Conservation (phyloP, 2,329 filamentous ascomycete species). For the Fusarium buxicola region DNA sequence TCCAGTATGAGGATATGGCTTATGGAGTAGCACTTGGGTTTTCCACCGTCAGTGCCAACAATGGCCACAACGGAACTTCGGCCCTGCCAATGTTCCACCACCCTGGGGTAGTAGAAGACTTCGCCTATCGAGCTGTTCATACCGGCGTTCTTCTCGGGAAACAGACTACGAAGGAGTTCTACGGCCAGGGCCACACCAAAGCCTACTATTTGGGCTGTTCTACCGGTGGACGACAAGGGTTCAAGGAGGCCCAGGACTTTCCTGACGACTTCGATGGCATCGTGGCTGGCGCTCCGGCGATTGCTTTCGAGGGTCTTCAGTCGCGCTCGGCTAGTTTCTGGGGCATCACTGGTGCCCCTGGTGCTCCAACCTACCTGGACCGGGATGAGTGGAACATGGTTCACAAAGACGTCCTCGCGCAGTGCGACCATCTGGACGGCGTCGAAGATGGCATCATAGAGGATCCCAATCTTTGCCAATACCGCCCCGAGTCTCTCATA, state of each 20-base stretch:
- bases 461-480: conserved; percentile 57
- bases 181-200: conserved; percentile 55
- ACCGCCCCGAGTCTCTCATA: conserved; percentile 55
- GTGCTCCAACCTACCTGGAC: conserved; percentile 17
- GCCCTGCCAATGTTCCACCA: conserved; percentile 20
- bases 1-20: conserved; percentile 52
- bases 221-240: conserved; percentile 68
- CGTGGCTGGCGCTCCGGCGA: conserved; percentile 59
- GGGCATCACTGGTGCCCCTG: conserved; percentile 10
- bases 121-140: conserved; percentile 35
- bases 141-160: conserved; percentile 33
- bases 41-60: conserved; percentile 60
- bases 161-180: conserved; percentile 53
- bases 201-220: conserved; percentile 70
- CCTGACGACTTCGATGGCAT: conserved; percentile 67
- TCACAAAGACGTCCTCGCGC: conserved; percentile 56
- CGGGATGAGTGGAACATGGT: conserved; percentile 56
- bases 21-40: conserved; percentile 57
- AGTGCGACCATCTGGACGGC: conserved; percentile 64
- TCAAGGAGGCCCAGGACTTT: conserved; percentile 64
- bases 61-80: conserved; percentile 46
- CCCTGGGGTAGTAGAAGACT: conserved; percentile 29
- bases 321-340: conserved; percentile 22
- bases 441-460: conserved; percentile 62
- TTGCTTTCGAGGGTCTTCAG: conserved; percentile 51